Evolutionary conservation across 2,329 filamentous ascomycete genomes (phyloP).

Genomic region (Whalleya microplaca): DNA sequence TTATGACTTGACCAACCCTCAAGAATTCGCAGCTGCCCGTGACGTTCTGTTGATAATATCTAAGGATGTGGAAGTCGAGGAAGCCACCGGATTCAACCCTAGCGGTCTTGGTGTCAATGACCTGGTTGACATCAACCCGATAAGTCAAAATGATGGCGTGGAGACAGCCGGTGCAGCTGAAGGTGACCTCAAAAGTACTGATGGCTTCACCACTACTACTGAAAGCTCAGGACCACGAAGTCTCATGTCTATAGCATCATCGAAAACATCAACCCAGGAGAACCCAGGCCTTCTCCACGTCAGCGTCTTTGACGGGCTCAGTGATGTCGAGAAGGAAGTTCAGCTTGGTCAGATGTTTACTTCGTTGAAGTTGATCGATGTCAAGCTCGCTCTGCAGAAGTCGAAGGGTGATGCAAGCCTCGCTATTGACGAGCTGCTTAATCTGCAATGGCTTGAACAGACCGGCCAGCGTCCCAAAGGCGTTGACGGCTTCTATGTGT

Average conservation of each 20-base stretch:
- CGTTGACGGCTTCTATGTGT: conserved; percentile 78
- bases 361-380: conserved; percentile 65
- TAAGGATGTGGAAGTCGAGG: conserved; percentile 65
- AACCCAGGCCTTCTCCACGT: conserved; percentile 31
- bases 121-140: conserved; percentile 23
- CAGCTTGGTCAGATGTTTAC: conserved; percentile 74
- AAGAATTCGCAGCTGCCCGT: conserved; percentile 57
- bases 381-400: conserved; percentile 70
- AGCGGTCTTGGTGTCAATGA: conserved; percentile 65
- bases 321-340: conserved; percentile 63
- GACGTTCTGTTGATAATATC: conserved; percentile 68
- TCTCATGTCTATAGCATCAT: conserved; percentile 27
- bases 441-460: conserved; percentile 76
- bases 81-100: conserved; percentile 77
- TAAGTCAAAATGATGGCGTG: conserved; percentile 16
- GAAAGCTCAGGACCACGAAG: conserved; percentile 31
- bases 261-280: conserved; percentile 29
- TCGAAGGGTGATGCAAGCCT: conserved; percentile 67
- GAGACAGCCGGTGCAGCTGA: conserved; percentile 16
- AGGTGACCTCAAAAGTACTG: conserved; percentile 35
- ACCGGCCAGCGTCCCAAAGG: conserved; percentile 67
- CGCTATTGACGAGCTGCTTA: conserved; percentile 81
- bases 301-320: conserved; percentile 45
- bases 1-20: conserved; percentile 62
- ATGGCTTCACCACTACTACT: conserved; percentile 31